Evolutionary conservation across 2,329 filamentous ascomycete species (phyloP).

Genomic region (Aspergillus persii): DNA sequence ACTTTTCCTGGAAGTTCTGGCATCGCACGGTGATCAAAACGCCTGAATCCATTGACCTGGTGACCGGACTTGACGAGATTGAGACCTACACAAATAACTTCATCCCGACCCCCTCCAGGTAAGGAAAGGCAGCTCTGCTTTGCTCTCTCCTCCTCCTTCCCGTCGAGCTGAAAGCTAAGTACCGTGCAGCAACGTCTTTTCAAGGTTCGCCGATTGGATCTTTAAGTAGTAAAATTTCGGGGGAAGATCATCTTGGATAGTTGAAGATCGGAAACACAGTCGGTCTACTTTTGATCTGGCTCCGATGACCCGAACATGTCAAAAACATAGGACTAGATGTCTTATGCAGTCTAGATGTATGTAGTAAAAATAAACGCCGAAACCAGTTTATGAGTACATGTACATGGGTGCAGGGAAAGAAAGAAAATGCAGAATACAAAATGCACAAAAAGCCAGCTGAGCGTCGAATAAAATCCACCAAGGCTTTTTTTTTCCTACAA

Average conservation of each 20-base stretch:
- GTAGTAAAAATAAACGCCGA: not conserved
- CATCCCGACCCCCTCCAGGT: slow-evolving; percentile 55
- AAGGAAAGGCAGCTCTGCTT: slow-evolving; percentile 22
- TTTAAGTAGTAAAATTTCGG: slow-evolving; percentile 11
- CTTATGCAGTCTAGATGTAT: not conserved
- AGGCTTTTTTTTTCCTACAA: not conserved
- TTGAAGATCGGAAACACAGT: not conserved
- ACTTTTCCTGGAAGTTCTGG: slow-evolving; percentile 67
- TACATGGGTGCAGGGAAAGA: too few relatives aligned
- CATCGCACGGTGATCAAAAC: slow-evolving; percentile 60
- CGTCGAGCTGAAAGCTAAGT: slow-evolving; percentile 2
- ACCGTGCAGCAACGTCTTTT: slow-evolving; percentile 23
- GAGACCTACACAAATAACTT: slow-evolving; percentile 66
- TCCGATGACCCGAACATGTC: not conserved
- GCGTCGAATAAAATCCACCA: too few relatives aligned
- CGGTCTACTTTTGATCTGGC: not conserved
- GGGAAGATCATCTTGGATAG: not conserved
- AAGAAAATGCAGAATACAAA: too few relatives aligned
- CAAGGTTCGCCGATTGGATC: slow-evolving; percentile 20
- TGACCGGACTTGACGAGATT: slow-evolving; percentile 62
- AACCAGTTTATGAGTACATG: too few relatives aligned
- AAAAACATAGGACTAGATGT: not conserved
- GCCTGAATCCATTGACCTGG: slow-evolving; percentile 61
- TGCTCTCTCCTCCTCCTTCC: not conserved
- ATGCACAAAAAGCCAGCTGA: too few relatives aligned